A percentile compares a stretch with the other conserved stretches of the same genome.
These are phyloP conservation scores for Dactylellina haptotyla DNA, from an alignment of 2,329 filamentous ascomycete genomes.

Conservation along the genomic window DNA sequence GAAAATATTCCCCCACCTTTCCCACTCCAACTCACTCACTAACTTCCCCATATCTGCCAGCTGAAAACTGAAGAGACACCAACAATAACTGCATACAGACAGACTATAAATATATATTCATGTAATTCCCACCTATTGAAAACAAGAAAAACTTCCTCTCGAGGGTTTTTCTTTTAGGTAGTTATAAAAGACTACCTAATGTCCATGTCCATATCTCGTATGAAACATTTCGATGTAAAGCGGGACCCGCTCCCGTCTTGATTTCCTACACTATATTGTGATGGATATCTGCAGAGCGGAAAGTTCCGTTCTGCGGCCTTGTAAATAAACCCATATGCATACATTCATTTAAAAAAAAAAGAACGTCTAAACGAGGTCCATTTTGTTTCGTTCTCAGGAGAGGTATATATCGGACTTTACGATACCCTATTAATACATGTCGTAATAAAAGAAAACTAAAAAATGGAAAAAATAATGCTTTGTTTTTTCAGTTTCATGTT, in stretches of 20 bases:
- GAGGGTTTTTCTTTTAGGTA: neutral
- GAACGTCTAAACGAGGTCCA: no score
- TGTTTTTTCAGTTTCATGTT: no score
- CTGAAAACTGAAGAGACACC: slow-evolving; percentile 9
- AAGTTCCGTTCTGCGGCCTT: no score
- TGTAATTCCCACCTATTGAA: slow-evolving; percentile 28
- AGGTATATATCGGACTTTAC: no score
- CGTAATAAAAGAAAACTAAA: neutral
- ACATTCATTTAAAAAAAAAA: no score
- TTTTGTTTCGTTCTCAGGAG: no score
- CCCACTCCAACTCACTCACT: neutral
- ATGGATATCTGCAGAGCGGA: no score
- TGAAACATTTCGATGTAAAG: neutral
- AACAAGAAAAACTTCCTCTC: neutral
- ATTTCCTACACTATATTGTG: neutral
- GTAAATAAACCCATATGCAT: no score
- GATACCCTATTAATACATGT: slow-evolving; percentile 3
- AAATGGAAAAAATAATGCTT: no score
- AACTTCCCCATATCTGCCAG: neutral
- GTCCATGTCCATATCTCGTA: neutral
- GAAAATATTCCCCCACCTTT: neutral
- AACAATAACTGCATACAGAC: neutral
- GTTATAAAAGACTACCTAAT: neutral
- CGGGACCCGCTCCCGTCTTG: neutral
- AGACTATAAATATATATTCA: slow-evolving; percentile 16